Evolutionary conservation across 176 grass and related monocot species (phyloP).

Genomic region (Bromus sterilis): DNA sequence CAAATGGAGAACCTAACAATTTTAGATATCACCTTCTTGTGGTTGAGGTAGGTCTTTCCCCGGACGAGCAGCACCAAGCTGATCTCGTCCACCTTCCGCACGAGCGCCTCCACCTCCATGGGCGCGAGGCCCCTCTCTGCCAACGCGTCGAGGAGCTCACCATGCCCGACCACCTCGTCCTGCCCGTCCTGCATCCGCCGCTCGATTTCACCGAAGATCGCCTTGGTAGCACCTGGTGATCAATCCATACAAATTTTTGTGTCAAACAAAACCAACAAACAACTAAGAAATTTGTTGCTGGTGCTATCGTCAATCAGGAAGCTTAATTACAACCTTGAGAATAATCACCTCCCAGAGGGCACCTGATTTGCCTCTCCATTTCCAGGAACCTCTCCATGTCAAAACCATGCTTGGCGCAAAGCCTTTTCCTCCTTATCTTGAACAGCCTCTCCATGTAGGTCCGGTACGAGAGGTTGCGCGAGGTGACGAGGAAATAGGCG

Average conservation of each 20-base stretch:
- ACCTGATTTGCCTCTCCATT: slow-evolving; percentile 37
- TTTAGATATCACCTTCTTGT: slow-evolving; percentile 37
- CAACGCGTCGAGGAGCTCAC: slow-evolving; percentile 30
- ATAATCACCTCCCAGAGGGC: slow-evolving; percentile 25
- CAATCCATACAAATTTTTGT: not conserved
- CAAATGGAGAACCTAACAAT: not conserved
- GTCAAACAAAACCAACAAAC: not conserved
- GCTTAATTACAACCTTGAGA: not conserved
- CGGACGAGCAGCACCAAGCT: slow-evolving; percentile 55
- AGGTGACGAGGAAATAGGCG: slow-evolving; percentile 59
- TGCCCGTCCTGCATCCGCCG: slow-evolving; percentile 19
- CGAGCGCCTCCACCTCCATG: slow-evolving; percentile 36
- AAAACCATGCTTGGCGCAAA: slow-evolving; percentile 24
- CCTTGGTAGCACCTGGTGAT: not conserved
- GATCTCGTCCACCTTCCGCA: slow-evolving; percentile 29
- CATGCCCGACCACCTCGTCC: slow-evolving; percentile 30
- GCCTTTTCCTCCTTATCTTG: slow-evolving; percentile 27
- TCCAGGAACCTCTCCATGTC: slow-evolving; percentile 40
- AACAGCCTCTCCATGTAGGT: slow-evolving; percentile 47
- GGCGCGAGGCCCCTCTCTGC: slow-evolving; percentile 18
- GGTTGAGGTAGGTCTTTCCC: slow-evolving; percentile 62
- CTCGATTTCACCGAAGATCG: slow-evolving; percentile 12
- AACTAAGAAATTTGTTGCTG: not conserved
- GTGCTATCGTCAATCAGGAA: slow-evolving; percentile 13
- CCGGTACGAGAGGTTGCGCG: slow-evolving; percentile 41